phyloP scores from a whole-genome alignment of 2,329 filamentous ascomycete species.

The Aurifilum marmelostoma region DNA sequence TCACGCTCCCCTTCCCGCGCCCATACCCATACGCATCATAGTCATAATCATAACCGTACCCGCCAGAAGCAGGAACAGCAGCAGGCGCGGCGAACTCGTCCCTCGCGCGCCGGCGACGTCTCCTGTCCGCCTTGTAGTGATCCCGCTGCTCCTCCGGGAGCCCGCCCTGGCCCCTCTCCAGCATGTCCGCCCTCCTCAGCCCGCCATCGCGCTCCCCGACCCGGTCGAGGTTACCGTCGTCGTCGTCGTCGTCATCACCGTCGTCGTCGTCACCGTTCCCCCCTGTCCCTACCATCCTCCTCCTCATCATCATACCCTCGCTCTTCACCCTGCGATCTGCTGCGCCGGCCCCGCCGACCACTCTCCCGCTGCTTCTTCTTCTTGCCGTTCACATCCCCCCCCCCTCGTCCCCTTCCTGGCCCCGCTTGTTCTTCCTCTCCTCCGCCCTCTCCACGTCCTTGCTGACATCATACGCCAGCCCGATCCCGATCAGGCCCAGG shows the following conservation, averaged over 20 bases:
- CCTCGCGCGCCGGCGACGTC: not conserved
- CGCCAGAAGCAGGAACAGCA: not conserved
- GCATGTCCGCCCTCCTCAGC: constrained; percentile 15
- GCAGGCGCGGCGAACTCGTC: not conserved
- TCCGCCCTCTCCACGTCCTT: constrained; percentile 44
- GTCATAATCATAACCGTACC: constrained; percentile 7
- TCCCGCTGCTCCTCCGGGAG: not conserved
- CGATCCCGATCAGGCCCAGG: constrained; percentile 42
- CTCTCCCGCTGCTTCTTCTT: not conserved
- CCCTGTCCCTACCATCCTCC: not conserved
- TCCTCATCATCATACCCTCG: not conserved
- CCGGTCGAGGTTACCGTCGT: not conserved
- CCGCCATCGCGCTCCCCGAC: constrained; percentile 11
- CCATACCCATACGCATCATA: constrained; percentile 16
- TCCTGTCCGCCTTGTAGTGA: constrained; percentile 1
- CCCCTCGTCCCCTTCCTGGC: constrained; percentile 30
- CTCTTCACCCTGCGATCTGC: constrained; percentile 1
- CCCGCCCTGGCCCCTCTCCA: constrained; percentile 25
- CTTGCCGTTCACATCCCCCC: no score
- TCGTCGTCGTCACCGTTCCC: not conserved
- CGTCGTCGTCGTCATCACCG: not conserved
- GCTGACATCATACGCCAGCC: constrained; percentile 45
- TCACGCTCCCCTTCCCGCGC: constrained; percentile 10
- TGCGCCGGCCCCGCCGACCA: constrained; percentile 9
- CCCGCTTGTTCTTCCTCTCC: constrained; percentile 34